Base-by-base conservation (phyloP, 106 monocot genomes). In the Dioscorea alata region DNA sequence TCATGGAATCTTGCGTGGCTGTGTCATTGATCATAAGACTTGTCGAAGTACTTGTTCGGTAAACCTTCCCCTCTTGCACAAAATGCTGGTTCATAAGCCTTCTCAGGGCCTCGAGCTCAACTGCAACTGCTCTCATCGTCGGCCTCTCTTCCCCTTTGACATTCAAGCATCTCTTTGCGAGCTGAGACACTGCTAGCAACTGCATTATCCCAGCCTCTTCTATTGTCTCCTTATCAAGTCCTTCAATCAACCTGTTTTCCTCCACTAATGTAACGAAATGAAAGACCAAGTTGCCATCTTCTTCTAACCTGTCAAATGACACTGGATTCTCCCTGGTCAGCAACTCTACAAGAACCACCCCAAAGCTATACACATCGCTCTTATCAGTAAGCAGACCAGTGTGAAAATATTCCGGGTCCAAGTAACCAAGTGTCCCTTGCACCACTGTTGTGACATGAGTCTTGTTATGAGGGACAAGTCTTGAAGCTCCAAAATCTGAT, bases 331-430 rank as follows among this genome's bases (percentile, higher is more conserved):
- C 63, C 24, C 79, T 61, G 8, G 73, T 82, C 25, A 86, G 23
- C 12, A 86, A 76, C 82, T 82, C 86, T 4, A 33, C 72, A 13
- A 86, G 76, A 48, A 86, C 79, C 8, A 86, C 82, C 3, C 86
- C 86, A n/a, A 86, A 86, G 32, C 86, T 76, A 13, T 86, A 86
- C 1, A 83, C 86, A 74, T 86, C 86, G 20, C 86, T 79, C 74
- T 82, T 75, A 9, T 81, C 73, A 1, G 75, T 86, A 8, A 86
- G 48, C 24, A 31, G 28, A 4, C 74, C 60, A 2, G 52, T 75
- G 51, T 61, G 49, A 63, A 82, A 73, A 48, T 78, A 82, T 10
- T 86, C 85, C 0, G 85, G 78, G 60, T 82, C 85, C 4, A 82
- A 35, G 23, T 81, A 82, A 0, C 85, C 85, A 10, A 76, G 15